These are phyloP conservation scores for Arachnomyces sp. DNA, from an alignment of 2,329 filamentous ascomycete genomes.

Conservation along the genomic window DNA sequence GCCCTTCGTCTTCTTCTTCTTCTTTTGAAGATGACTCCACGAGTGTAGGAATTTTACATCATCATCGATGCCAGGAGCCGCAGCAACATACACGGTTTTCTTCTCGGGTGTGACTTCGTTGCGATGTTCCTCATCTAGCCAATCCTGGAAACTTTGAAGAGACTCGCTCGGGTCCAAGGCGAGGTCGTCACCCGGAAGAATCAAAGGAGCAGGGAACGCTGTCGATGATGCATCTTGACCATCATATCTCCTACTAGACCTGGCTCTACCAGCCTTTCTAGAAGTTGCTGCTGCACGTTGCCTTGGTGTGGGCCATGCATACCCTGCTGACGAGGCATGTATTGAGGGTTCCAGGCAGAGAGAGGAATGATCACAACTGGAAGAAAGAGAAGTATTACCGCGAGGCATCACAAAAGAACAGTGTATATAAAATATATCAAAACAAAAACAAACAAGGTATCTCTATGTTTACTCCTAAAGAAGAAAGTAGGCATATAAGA, in stretches of 20 bases:
- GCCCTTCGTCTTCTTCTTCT: background rate
- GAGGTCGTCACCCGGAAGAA: slow-evolving; percentile 55
- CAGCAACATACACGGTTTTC: slow-evolving; percentile 49
- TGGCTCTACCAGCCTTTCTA: slow-evolving; percentile 1
- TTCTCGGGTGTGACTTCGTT: slow-evolving; percentile 43
- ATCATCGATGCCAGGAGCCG: slow-evolving; percentile 35
- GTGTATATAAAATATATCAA: no score
- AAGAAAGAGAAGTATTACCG: no score
- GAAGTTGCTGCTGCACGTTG: slow-evolving; percentile 18
- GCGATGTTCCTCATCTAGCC: slow-evolving; percentile 39
- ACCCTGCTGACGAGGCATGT: slow-evolving; percentile 29
- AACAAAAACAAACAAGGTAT: no score
- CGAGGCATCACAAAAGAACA: no score
- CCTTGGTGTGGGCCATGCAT: slow-evolving; percentile 19
- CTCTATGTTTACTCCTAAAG: no score
- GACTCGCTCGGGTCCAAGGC: slow-evolving; percentile 45
- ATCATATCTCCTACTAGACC: slow-evolving; percentile 5
- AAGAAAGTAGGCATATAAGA: no score
- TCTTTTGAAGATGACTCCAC: slow-evolving; percentile 35
- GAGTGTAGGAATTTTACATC: slow-evolving; percentile 32
- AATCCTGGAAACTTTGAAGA: slow-evolving; percentile 48
- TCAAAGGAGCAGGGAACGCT: slow-evolving; percentile 51
- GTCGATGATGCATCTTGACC: slow-evolving; percentile 8
- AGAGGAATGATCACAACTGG: background rate
- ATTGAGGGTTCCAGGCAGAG: slow-evolving; percentile 17